phyloP scores from a whole-genome alignment of 768 basidiomycete species.

The Amanita muscaria region DNA sequence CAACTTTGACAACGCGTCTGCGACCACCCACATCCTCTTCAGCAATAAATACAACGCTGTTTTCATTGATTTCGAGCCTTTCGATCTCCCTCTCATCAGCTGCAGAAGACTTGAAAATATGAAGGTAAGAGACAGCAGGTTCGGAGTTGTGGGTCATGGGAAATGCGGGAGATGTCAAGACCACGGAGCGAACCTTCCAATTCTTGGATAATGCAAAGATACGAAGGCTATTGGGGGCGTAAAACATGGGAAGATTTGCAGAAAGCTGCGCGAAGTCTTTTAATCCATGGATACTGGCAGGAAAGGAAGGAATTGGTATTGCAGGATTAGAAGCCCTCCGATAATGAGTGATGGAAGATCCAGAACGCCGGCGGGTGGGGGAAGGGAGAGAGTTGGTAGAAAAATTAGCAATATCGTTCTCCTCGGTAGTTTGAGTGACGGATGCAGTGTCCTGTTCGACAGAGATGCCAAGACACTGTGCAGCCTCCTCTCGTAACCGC shows the following conservation, averaged over 20 bases:
- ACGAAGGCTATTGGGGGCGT: conserved; percentile 58
- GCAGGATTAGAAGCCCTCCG: conserved; percentile 24
- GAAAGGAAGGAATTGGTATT: conserved; percentile 48
- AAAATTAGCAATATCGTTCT: conserved; percentile 22
- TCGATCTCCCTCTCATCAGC: conserved; percentile 64
- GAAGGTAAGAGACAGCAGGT: conserved; percentile 49
- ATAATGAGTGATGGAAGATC: conserved; percentile 29
- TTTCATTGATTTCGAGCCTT: conserved; percentile 66
- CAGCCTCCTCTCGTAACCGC: conserved; percentile 66
- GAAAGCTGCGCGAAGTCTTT: conserved; percentile 42
- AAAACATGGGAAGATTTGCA: conserved; percentile 56
- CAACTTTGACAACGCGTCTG: conserved; percentile 56
- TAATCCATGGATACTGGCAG: conserved; percentile 46
- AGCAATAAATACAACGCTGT: conserved; percentile 67
- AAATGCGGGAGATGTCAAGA: conserved; percentile 43
- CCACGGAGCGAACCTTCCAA: conserved; percentile 59
- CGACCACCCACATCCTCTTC: conserved; percentile 44
- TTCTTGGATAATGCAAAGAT: conserved; percentile 65
- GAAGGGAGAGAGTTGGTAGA: conserved; percentile 29
- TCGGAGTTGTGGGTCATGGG: conserved; percentile 27
- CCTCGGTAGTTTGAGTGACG: conserved; percentile 26
- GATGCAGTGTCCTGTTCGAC: conserved; percentile 31
- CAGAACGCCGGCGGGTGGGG: conserved; percentile 26
- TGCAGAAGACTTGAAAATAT: conserved; percentile 59
- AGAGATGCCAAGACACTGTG: conserved; percentile 62